Percentiles rank a stretch among this genome's conserved stretches.
Evolutionary conservation across 2,329 filamentous ascomycete genomes (phyloP).

Genomic region (Pleoardoris graminearum): DNA sequence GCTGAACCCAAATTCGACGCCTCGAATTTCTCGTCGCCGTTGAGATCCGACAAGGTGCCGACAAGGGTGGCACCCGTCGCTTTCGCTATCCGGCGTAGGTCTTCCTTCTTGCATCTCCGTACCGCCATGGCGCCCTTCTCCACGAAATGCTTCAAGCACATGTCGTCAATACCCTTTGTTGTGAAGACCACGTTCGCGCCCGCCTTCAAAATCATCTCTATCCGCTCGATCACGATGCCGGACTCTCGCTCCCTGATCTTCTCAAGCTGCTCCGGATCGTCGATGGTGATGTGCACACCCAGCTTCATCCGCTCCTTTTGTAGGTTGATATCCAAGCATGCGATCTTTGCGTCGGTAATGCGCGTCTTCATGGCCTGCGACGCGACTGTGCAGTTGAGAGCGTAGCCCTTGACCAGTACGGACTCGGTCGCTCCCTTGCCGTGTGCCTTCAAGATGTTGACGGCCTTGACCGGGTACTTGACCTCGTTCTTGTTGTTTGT

Average conservation of each 20-base stretch:
- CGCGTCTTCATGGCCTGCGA: conserved; percentile 97
- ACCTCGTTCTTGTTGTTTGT: conserved; percentile 86
- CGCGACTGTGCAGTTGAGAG: conserved; percentile 96
- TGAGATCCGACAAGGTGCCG: conserved; percentile 91
- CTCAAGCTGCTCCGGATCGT: conserved; percentile 95
- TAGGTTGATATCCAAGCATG: conserved; percentile 94
- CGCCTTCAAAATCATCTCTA: conserved; percentile 97
- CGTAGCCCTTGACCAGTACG: conserved; percentile 90
- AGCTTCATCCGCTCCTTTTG: conserved; percentile 99
- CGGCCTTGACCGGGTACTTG: conserved; percentile 98
- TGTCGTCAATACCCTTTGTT: conserved; percentile 97
- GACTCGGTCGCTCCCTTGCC: conserved; percentile 91
- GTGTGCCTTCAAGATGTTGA: conserved; percentile 98
- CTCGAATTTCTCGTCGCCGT: conserved; percentile 97
- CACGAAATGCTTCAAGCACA: conserved; percentile 91
- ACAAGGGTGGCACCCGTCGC: conserved; percentile 93
- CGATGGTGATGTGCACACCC: conserved; percentile 96
- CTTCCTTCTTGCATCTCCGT: conserved; percentile 97
- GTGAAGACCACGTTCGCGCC: conserved; percentile 96
- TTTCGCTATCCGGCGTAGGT: conserved; percentile 91
- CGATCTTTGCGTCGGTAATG: conserved; percentile 93
- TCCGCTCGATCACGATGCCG: conserved; percentile 87
- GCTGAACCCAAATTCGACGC: conserved; percentile 84
- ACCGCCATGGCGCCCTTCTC: conserved; percentile 96
- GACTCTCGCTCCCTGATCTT: conserved; percentile 93